Evolutionary conservation across 768 basidiomycete genomes (phyloP).

Genomic region (Suillus cothurnatus): DNA sequence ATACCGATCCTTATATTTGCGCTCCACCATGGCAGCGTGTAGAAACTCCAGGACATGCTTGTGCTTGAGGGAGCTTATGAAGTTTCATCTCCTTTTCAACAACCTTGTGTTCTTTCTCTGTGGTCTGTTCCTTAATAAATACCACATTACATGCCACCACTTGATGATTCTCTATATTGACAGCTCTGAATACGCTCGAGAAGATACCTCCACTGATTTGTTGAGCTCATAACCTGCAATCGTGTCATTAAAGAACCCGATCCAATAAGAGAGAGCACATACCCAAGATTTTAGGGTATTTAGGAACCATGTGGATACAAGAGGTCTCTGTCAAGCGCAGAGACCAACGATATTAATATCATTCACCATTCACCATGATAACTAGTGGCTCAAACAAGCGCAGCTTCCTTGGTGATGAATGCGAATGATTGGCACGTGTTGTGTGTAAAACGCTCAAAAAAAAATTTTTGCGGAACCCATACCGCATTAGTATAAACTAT

Average conservation of each 20-base stretch:
- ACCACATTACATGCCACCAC: conserved; percentile 91
- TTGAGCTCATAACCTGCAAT: conserved; percentile 67
- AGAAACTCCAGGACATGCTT: conserved; percentile 82
- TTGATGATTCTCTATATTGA: conserved; percentile 61
- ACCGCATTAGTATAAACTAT: too few relatives aligned
- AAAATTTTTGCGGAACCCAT: too few relatives aligned
- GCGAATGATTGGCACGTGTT: conserved; percentile 26
- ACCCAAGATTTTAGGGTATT: conserved; percentile 37
- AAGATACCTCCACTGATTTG: conserved; percentile 89
- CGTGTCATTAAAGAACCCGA: background rate
- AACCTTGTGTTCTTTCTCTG: conserved; percentile 71
- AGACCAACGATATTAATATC: background rate
- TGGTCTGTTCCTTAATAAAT: conserved; percentile 59
- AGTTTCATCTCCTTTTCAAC: conserved; percentile 93
- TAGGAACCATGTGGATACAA: conserved; percentile 20
- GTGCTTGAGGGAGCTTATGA: conserved; percentile 79
- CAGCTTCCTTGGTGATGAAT: conserved; percentile 26
- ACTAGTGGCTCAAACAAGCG: conserved; percentile 8
- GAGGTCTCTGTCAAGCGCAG: conserved; percentile 4
- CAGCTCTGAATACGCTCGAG: conserved; percentile 85
- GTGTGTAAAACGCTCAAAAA: too few relatives aligned
- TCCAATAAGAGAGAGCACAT: conserved; percentile 3
- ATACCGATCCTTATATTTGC: conserved; percentile 55
- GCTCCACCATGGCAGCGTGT: conserved; percentile 74
- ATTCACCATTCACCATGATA: conserved; percentile 16